phyloP scores from a whole-genome alignment of 164 flowering plant species.

The Litsea cubeba region DNA sequence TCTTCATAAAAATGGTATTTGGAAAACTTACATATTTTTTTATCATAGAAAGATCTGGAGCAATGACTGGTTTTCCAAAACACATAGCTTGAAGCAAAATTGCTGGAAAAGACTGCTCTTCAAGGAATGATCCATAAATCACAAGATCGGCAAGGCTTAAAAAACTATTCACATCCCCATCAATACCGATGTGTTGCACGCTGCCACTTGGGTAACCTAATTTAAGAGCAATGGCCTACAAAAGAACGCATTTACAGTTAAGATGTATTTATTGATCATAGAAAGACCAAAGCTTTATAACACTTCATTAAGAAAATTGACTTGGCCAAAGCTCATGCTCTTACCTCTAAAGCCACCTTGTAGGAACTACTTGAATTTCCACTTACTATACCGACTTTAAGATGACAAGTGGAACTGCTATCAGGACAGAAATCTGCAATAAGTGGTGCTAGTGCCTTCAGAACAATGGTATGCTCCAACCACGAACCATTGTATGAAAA shows the following conservation, averaged over 20 bases:
- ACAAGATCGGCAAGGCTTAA: constrained; percentile 62
- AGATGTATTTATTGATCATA: neutral
- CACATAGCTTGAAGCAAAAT: constrained; percentile 76
- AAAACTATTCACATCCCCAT: constrained; percentile 38
- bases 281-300: neutral
- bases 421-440: constrained; percentile 31
- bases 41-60: constrained; percentile 76
- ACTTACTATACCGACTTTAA: constrained; percentile 54
- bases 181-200: constrained; percentile 49
- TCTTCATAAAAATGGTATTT: no score
- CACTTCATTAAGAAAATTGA: neutral
- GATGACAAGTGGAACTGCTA: constrained; percentile 32
- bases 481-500: constrained; percentile 75
- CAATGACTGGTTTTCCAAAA: constrained; percentile 73
- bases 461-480: constrained; percentile 86
- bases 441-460: constrained; percentile 69
- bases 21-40: constrained; percentile 63
- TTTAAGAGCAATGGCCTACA: constrained; percentile 64
- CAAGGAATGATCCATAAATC: constrained; percentile 85
- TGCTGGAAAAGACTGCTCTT: constrained; percentile 87
- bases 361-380: constrained; percentile 55
- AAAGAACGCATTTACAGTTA: constrained; percentile 2
- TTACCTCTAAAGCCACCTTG: constrained; percentile 74
- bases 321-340: neutral
- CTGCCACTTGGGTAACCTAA: constrained; percentile 60